Evolutionary conservation across 2,329 filamentous ascomycete genomes (phyloP).

Genomic region (Alternaria tenuissima): DNA sequence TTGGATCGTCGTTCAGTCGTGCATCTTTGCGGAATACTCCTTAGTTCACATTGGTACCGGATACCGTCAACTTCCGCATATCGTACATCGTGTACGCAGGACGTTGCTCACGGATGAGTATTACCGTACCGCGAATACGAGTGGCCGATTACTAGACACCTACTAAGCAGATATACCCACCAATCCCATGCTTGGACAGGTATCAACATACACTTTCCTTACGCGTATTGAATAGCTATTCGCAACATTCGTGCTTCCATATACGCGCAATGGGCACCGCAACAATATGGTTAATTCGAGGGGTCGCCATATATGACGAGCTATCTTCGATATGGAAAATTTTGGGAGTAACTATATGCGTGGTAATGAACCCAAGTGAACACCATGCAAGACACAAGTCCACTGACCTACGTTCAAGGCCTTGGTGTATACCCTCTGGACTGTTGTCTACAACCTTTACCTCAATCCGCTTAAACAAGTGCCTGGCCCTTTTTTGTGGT

Average conservation of each 20-base stretch:
- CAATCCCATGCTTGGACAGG: background rate
- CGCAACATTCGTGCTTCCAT: background rate
- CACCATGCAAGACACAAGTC: background rate
- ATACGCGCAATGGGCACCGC: background rate
- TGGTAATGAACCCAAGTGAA: background rate
- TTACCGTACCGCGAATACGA: background rate
- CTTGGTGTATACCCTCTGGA: background rate
- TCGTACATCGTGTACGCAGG: background rate
- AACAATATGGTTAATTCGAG: background rate
- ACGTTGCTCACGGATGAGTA: background rate
- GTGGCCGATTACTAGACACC: background rate
- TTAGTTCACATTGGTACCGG: background rate
- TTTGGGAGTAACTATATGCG: background rate
- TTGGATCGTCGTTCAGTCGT: background rate
- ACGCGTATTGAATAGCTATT: background rate
- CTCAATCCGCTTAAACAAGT: constrained; percentile 3
- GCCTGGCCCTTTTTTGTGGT: constrained; percentile 5
- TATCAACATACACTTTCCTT: background rate
- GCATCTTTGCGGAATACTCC: background rate
- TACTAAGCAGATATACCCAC: background rate
- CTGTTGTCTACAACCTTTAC: constrained; percentile 5
- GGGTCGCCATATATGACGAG: background rate
- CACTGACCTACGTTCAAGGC: background rate
- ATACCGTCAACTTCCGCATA: background rate
- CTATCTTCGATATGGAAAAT: background rate